phyloP scores from a whole-genome alignment of 352 stramenopile genomes.

The Globisporangium viniferum region DNA sequence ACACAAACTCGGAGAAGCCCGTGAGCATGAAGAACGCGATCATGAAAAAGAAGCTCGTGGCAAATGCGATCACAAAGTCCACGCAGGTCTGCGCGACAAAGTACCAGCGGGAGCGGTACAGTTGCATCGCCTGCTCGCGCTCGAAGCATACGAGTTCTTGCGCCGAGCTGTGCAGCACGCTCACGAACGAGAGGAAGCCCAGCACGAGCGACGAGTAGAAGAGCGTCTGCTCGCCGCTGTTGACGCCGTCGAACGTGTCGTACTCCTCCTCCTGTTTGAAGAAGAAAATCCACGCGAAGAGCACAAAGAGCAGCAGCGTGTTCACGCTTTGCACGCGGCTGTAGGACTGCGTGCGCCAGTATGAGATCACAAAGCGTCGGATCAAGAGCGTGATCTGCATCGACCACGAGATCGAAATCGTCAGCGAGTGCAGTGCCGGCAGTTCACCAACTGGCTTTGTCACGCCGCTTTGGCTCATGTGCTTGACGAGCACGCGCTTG shows the following conservation, averaged over 20 bases:
- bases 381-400: slow-evolving; percentile 31
- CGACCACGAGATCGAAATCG: slow-evolving; percentile 5
- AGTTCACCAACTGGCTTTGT: slow-evolving; percentile 8
- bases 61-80: slow-evolving; percentile 34
- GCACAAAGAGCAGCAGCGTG: slow-evolving; percentile 39
- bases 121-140: slow-evolving; percentile 61
- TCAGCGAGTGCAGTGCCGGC: slow-evolving; percentile 7
- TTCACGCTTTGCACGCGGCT: slow-evolving; percentile 18
- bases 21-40: slow-evolving; percentile 25
- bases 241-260: slow-evolving; percentile 23
- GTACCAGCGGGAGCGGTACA: slow-evolving; percentile 66
- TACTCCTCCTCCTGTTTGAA: slow-evolving; percentile 11
- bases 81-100: slow-evolving; percentile 49
- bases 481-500: slow-evolving; percentile 15
- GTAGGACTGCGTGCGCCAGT: slow-evolving; percentile 40
- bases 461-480: slow-evolving; percentile 14
- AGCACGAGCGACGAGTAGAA: slow-evolving; percentile 71
- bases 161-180: slow-evolving; percentile 52
- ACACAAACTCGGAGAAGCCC: slow-evolving; percentile 18
- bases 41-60: slow-evolving; percentile 18
- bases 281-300: slow-evolving; percentile 29
- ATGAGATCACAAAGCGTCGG: slow-evolving; percentile 38
- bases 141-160: slow-evolving; percentile 77
- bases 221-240: slow-evolving; percentile 46
- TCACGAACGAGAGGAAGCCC: slow-evolving; percentile 50